phyloP scores from a whole-genome alignment of 2,329 filamentous ascomycete genomes.

The Seiridium cupressi region DNA sequence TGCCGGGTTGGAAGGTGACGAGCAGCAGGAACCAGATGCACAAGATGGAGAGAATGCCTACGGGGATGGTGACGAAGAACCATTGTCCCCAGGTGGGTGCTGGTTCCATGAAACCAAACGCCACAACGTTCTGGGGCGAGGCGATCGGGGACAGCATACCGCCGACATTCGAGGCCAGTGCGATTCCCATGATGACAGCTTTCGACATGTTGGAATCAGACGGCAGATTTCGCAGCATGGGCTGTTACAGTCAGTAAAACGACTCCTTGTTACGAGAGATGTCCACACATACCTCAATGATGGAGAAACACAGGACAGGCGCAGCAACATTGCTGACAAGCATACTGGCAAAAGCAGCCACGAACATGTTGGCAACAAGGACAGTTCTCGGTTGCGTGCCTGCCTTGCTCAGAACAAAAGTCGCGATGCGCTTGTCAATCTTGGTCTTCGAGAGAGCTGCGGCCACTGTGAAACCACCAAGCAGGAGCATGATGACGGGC shows the following conservation, averaged over 20 bases:
- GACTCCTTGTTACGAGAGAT: not conserved
- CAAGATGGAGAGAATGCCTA: conserved; percentile 84
- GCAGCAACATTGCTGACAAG: conserved; percentile 98
- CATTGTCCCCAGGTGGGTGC: conserved; percentile 90
- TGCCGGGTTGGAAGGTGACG: conserved; percentile 79
- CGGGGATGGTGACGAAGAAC: conserved; percentile 95
- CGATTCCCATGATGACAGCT: conserved; percentile 91
- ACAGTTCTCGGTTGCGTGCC: conserved; percentile 88
- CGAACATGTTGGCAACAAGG: conserved; percentile 96
- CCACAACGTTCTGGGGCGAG: conserved; percentile 95
- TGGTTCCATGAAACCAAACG: conserved; percentile 91
- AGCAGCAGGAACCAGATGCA: conserved; percentile 88
- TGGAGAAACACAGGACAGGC: conserved; percentile 94
- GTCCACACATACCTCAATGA: conserved; percentile 70
- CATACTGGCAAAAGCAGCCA: conserved; percentile 97
- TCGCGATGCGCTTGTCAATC: conserved; percentile 96
- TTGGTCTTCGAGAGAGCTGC: conserved; percentile 95
- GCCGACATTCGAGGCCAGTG: conserved; percentile 90
- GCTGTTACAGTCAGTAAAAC: conserved; percentile 44
- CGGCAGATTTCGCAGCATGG: conserved; percentile 89
- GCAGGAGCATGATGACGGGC: conserved; percentile 94
- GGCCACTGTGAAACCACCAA: conserved; percentile 94
- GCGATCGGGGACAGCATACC: conserved; percentile 96
- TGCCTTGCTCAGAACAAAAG: conserved; percentile 92
- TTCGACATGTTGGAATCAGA: conserved; percentile 92